Percentiles rank a stretch among this genome's conserved stretches.
phyloP scores from a whole-genome alignment of 257 asterid genomes.

The Solanum chmielewskii region DNA sequence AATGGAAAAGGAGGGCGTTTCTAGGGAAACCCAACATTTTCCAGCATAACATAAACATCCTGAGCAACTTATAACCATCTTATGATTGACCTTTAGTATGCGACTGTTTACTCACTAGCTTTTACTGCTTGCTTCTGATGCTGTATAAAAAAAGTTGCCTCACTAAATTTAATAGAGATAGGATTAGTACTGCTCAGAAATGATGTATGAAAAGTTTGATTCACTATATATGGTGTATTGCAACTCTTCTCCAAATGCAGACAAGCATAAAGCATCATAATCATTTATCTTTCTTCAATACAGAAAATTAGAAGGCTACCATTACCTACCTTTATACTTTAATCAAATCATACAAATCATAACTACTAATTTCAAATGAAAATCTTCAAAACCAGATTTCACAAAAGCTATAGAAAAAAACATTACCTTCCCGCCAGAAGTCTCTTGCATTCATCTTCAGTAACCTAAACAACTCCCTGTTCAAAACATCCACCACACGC shows the following conservation, averaged over 20 bases:
- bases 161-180: neutral
- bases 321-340: neutral
- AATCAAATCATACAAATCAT: neutral
- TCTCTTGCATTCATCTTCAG: slow-evolving; percentile 69
- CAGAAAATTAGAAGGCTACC: neutral
- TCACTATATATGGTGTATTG: neutral
- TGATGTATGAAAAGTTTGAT: neutral
- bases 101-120: neutral
- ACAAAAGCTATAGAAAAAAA: neutral
- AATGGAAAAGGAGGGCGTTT: neutral
- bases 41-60: neutral
- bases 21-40: neutral
- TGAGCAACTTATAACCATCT: neutral
- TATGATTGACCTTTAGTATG: neutral
- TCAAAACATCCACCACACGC: slow-evolving; percentile 79
- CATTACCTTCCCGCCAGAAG: slow-evolving; percentile 83
- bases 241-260: neutral
- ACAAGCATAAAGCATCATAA: neutral
- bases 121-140: neutral
- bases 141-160: neutral
- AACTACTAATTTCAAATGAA: neutral
- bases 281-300: neutral
- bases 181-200: neutral
- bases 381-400: neutral
- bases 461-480: slow-evolving; percentile 63